These are phyloP conservation scores for Plantago lanceolata DNA, from an alignment of 305 asterid species.

Conservation along the genomic window DNA sequence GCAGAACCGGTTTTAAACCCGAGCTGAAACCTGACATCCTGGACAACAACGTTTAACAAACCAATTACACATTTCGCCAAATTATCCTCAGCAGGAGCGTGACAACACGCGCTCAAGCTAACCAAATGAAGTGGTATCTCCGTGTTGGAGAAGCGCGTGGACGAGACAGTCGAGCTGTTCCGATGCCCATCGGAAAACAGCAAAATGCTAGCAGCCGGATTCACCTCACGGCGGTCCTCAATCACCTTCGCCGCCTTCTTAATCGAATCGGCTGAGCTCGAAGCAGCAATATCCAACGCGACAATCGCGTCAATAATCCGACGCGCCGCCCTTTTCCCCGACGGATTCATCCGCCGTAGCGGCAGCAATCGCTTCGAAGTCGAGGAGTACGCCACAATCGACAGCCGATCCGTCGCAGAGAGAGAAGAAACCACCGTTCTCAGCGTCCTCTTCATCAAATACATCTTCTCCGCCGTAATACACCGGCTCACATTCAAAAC, in stretches of 20 bases:
- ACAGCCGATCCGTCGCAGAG: constrained; percentile 72
- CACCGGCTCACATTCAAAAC: constrained; percentile 69
- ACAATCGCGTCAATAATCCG: constrained; percentile 75
- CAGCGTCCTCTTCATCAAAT: constrained; percentile 60
- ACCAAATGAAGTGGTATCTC: constrained; percentile 66
- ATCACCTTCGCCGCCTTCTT: constrained; percentile 88
- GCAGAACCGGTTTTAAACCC: constrained; percentile 53
- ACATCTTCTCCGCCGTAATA: constrained; percentile 57
- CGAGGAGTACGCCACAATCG: constrained; percentile 84
- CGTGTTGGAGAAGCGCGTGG: constrained; percentile 49
- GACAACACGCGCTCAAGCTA: constrained; percentile 41
- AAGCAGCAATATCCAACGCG: constrained; percentile 49
- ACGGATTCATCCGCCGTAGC: constrained; percentile 66
- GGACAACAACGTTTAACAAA: constrained; percentile 43
- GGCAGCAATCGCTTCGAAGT: constrained; percentile 79
- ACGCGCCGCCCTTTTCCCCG: constrained; percentile 74
- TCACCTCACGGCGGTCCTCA: constrained; percentile 85
- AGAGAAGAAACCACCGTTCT: constrained; percentile 68
- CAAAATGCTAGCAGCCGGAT: constrained; percentile 61
- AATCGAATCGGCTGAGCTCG: constrained; percentile 61
- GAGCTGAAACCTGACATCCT: constrained; percentile 55
- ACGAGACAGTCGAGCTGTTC: constrained; percentile 33
- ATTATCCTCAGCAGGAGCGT: constrained; percentile 38
- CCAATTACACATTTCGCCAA: constrained; percentile 42
- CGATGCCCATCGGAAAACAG: constrained; percentile 59